phyloP scores from a whole-genome alignment of 805 yeast species.

The Starmerella apicola region DNA sequence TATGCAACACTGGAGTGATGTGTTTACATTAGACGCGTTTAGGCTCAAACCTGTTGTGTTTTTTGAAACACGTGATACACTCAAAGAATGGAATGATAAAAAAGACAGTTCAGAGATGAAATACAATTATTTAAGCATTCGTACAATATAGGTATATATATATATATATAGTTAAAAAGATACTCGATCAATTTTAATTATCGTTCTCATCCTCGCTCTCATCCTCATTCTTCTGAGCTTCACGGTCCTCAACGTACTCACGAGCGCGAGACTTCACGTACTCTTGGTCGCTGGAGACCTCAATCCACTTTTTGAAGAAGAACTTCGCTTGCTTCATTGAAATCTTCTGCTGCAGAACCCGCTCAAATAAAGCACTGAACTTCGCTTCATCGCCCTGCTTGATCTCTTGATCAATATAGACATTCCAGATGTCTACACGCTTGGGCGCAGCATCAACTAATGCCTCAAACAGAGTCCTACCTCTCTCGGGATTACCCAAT shows the following conservation, averaged over 20 bases:
- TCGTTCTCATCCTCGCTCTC: conserved; percentile 2
- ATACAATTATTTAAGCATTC: no score
- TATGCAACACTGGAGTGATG: no score
- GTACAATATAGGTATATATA: no score
- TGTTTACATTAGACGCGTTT: no score
- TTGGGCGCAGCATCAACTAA: conserved; percentile 79
- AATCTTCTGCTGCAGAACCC: conserved; percentile 55
- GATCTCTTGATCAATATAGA: conserved; percentile 86
- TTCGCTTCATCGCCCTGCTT: conserved; percentile 49
- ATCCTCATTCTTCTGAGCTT: not conserved
- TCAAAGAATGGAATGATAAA: no score
- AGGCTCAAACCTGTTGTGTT: no score
- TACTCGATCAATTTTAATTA: no score
- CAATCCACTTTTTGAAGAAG: conserved; percentile 86
- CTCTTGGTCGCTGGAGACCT: conserved; percentile 64
- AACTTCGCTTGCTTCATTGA: conserved; percentile 84
- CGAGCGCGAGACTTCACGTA: conserved; percentile 85
- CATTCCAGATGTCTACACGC: conserved; percentile 89
- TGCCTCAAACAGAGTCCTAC: conserved; percentile 89
- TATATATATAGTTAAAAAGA: no score
- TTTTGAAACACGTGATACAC: no score
- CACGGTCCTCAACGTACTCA: conserved; percentile 43
- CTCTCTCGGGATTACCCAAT: conserved; percentile 82
- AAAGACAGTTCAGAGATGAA: no score
- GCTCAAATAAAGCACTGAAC: conserved; percentile 70